Conservation (phyloP, 345 rosid genomes). For the Lagerstroemia speciosa region DNA sequence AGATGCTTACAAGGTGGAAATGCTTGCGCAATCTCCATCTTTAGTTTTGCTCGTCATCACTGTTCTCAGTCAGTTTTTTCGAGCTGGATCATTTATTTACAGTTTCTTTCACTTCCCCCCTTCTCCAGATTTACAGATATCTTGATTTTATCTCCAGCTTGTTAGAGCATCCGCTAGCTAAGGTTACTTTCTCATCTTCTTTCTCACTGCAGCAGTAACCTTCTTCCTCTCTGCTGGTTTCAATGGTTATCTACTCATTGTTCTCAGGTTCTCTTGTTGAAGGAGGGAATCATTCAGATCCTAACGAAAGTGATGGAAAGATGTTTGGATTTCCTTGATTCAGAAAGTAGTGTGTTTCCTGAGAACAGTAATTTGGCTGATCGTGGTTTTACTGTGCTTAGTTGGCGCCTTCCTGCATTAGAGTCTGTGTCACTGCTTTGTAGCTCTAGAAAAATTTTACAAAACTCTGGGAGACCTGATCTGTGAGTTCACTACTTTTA, state of each 20-base stretch:
- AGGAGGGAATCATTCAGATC: constrained; percentile 51
- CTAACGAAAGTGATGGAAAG: constrained; percentile 52
- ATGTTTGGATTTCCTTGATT: constrained; percentile 48
- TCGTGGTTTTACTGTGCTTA: constrained; percentile 29
- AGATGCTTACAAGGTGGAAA: constrained; percentile 68
- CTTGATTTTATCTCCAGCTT: constrained; percentile 69
- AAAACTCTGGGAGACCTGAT: constrained; percentile 29
- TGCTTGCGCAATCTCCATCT: not conserved
- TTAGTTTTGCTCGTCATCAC: not conserved
- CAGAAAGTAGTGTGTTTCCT: constrained; percentile 34
- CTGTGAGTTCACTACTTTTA: constrained; percentile 40
- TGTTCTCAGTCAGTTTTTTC: constrained; percentile 5
- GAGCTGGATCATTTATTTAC: not conserved
- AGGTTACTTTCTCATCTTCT: constrained; percentile 36
- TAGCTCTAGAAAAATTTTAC: constrained; percentile 32
- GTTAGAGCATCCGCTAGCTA: constrained; percentile 80
- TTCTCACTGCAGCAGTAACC: not conserved
- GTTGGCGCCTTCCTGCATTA: constrained; percentile 78
- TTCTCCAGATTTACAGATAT: constrained; percentile 58
- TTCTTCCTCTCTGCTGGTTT: not conserved
- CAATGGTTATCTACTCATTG: not conserved
- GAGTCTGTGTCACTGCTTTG: constrained; percentile 57
- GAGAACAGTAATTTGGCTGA: constrained; percentile 37
- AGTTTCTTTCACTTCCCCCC: constrained; percentile 1
- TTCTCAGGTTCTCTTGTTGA: constrained; percentile 55